Conservation (phyloP, 331 rosid species). For the Pyracantha coccinea region DNA sequence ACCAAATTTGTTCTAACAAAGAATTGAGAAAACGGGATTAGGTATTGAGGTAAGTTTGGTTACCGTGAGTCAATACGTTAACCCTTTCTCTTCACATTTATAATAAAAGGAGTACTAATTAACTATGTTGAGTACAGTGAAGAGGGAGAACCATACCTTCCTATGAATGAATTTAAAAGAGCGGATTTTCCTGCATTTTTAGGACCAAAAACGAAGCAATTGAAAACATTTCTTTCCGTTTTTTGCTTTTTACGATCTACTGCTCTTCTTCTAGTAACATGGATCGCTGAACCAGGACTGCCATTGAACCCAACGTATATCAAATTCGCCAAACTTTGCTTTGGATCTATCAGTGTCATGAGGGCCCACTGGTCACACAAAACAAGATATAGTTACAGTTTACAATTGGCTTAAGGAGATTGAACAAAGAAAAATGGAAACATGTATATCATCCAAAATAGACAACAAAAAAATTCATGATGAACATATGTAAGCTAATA, state of each 20-base stretch:
- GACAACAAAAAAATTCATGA: neutral
- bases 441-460: neutral
- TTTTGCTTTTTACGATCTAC: conserved; percentile 58
- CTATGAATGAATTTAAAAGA: conserved; percentile 65
- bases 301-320: conserved; percentile 86
- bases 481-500: neutral
- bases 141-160: conserved; percentile 52
- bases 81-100: neutral
- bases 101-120: neutral
- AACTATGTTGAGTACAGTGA: conserved; percentile 11
- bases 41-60: neutral
- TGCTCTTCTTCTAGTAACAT: conserved; percentile 65
- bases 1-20: neutral
- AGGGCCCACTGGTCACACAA: conserved; percentile 75
- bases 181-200: conserved; percentile 82
- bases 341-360: conserved; percentile 83
- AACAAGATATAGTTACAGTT: conserved; percentile 16
- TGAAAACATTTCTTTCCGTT: conserved; percentile 78
- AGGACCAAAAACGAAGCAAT: conserved; percentile 93
- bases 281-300: conserved; percentile 72
- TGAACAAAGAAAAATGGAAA: neutral
- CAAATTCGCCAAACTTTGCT: conserved; percentile 70
- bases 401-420: conserved; percentile 8
- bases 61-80: neutral
- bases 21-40: neutral